Base-by-base conservation (phyloP, 2,329 filamentous ascomycete genomes). In the Colletotrichum sp. region DNA sequence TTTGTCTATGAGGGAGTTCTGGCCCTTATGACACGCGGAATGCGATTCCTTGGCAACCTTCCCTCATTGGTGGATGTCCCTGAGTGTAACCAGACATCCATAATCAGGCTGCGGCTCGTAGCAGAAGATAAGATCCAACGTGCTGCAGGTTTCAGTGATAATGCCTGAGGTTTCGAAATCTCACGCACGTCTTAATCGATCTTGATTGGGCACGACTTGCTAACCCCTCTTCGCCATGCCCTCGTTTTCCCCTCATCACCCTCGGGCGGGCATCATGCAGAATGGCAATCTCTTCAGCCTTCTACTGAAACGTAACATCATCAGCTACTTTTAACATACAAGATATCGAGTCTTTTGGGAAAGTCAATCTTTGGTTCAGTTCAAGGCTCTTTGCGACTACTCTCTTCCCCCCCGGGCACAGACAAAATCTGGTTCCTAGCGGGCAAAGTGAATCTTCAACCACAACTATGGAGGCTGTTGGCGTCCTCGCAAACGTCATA, bases 281-380 rank as follows among this genome's bases (percentile, higher is more conserved):
- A n/a, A 49, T 49, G 39, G 39, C 39, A 49, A 0, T n/a, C 3
- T 0, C 5, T 49, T n/a, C n/a, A n/a, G 1, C 39, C 1, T 3
- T 7, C 39, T n/a, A 2, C 39, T 49, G n/a, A n/a, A n/a, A n/a
- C n/a, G n/a, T n/a, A n/a, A n/a, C n/a, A n/a, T n/a, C n/a, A n/a
- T n/a, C n/a, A n/a, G n/a, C n/a, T n/a, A n/a, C n/a, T n/a, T n/a
- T n/a, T n/a, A n/a, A n/a, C n/a, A n/a, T n/a, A n/a, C n/a, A n/a
- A 10, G 16, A n/a, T 9, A n/a, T n/a, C 9, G 2, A n/a, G 0
- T n/a, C 5, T 0, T 39, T 18, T n/a, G 1, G 39, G 0, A n/a
- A 49, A 49, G 39, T 3, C 8, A 0, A n/a, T n/a, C 16, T 18
- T 0, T 44, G 16, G 0, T 44, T n/a, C 39, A 0, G 16, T 0